Evolutionary conservation across 202 grass and related monocot genomes (phyloP).

Genomic region (Zoysia matrella): DNA sequence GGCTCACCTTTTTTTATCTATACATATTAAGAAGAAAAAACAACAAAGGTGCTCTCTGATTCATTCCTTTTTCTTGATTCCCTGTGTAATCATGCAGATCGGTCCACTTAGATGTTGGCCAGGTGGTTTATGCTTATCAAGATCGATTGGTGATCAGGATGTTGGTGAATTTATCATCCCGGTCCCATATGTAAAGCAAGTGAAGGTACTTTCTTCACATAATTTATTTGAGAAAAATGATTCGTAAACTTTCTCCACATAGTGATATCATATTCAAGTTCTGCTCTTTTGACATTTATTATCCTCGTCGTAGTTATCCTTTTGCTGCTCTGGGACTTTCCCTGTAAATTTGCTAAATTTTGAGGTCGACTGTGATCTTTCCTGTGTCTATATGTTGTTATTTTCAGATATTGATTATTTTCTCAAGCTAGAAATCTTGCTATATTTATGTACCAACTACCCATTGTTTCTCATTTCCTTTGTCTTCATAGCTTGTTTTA

Average conservation of each 20-base stretch:
- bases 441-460: slow-evolving; percentile 7
- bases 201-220: slow-evolving; percentile 67
- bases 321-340: too few species aligned
- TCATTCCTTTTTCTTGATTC: not conserved
- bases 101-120: slow-evolving; percentile 98
- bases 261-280: too few species aligned
- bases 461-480: not conserved
- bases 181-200: slow-evolving; percentile 96
- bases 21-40: too few species aligned
- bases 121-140: slow-evolving; percentile 95
- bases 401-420: not conserved
- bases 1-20: not conserved
- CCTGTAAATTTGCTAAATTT: not conserved
- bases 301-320: too few species aligned
- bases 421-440: not conserved
- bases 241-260: not conserved
- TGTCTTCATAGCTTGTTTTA: slow-evolving; percentile 3
- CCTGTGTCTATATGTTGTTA: not conserved
- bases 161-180: slow-evolving; percentile 98
- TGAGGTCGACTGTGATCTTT: not conserved
- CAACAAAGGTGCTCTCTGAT: not conserved
- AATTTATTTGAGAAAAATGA: not conserved
- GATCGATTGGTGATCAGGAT: slow-evolving; percentile 97
- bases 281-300: too few species aligned
- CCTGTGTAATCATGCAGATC: slow-evolving; percentile 54